Evolutionary conservation across 2,329 filamentous ascomycete species (phyloP).

Genomic region (Pseudopyricularia cyperi): DNA sequence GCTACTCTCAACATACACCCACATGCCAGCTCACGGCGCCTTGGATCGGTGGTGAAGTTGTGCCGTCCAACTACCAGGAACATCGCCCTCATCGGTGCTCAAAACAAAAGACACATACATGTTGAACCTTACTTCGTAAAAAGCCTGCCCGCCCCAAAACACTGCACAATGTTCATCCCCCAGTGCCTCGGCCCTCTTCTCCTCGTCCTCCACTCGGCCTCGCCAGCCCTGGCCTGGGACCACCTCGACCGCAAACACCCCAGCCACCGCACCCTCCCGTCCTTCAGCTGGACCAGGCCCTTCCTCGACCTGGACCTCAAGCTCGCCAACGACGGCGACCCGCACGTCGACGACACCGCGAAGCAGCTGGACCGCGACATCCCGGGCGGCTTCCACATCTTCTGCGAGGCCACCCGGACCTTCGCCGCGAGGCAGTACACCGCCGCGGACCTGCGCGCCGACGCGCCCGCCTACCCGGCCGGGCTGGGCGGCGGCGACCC

Average conservation of each 20-base stretch:
- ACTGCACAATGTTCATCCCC: neutral
- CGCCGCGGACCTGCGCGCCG: neutral
- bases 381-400: constrained; percentile 3
- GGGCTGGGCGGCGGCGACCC: neutral
- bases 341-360: neutral
- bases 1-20: too few relatives aligned
- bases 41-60: too few relatives aligned
- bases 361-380: neutral
- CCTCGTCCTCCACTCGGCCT: neutral
- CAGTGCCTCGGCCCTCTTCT: neutral
- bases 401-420: neutral
- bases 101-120: neutral
- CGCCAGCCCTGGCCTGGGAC: neutral
- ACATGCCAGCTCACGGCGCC: too few relatives aligned
- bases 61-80: too few relatives aligned
- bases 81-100: too few relatives aligned
- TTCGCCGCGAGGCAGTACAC: constrained; percentile 3
- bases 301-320: constrained; percentile 2
- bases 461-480: neutral
- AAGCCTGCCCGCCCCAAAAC: neutral
- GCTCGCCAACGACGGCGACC: neutral
- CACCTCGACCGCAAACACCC: constrained; percentile 3
- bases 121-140: neutral
- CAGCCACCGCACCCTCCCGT: neutral
- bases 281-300: constrained; percentile 3